Evolutionary conservation across 352 stramenopile species (phyloP).

Genomic region (Phytophthora vignae): DNA sequence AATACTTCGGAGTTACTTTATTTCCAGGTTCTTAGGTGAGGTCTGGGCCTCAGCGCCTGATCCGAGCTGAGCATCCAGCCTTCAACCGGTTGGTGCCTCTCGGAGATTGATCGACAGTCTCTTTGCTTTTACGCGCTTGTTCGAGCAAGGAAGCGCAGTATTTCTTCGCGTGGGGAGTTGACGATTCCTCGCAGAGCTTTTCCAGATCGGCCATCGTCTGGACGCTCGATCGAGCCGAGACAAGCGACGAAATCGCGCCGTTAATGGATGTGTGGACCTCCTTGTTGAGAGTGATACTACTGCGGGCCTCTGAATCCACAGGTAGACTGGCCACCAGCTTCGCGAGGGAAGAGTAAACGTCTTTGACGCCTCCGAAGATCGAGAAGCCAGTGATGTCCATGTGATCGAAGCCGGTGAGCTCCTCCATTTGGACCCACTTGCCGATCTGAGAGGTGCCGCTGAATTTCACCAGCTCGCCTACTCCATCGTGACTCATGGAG

Average conservation of each 20-base stretch:
- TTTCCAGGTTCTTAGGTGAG: too few species aligned
- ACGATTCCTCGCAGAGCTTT: constrained; percentile 1
- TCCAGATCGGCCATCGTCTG: constrained; percentile 9
- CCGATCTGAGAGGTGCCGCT: constrained; percentile 34
- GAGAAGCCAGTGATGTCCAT: constrained; percentile 46
- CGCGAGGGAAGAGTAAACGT: constrained; percentile 42
- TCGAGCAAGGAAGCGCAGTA: constrained; percentile 9
- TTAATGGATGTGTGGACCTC: constrained; percentile 1
- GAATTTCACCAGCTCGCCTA: constrained; percentile 36
- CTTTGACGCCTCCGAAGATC: constrained; percentile 38
- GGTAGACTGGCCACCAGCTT: constrained; percentile 37
- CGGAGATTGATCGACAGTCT: background rate
- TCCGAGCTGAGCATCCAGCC: too few species aligned
- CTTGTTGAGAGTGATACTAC: constrained; percentile 7
- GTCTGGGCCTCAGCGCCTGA: too few species aligned
- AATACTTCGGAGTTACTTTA: too few species aligned
- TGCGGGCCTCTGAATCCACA: constrained; percentile 12
- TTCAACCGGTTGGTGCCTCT: too few species aligned
- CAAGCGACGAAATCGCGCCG: constrained; percentile 9
- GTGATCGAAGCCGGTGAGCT: constrained; percentile 46
- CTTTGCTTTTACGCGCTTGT: background rate
- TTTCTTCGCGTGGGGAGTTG: background rate
- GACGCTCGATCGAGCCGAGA: constrained; percentile 10
- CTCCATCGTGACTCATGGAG: constrained; percentile 45
- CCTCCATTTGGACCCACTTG: constrained; percentile 47